phyloP scores from a whole-genome alignment of 2,329 filamentous ascomycete species.

The Cucurbitaria berberidis region DNA sequence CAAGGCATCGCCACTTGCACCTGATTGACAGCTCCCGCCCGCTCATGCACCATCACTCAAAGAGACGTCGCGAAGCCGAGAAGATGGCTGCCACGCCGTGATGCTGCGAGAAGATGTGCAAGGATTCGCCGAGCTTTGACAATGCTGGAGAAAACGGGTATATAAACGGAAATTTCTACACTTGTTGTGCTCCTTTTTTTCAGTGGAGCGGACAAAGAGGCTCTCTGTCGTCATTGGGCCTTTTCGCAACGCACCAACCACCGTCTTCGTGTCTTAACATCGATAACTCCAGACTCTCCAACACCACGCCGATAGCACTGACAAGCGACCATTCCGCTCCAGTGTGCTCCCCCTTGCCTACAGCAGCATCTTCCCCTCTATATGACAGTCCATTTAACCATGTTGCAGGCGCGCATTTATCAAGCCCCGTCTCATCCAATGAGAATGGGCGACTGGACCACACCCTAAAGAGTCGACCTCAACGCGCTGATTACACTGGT shows the following conservation, averaged over 20 bases:
- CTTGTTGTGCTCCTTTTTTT: too few species aligned
- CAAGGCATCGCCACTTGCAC: neutral
- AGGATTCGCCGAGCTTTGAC: conserved; percentile 20
- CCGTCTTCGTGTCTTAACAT: conserved; percentile 12
- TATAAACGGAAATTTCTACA: conserved; percentile 8
- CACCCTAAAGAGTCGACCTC: conserved; percentile 25
- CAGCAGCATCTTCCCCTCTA: conserved; percentile 31
- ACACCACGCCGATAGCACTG: conserved; percentile 27
- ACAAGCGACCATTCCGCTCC: conserved; percentile 29
- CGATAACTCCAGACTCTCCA: conserved; percentile 7
- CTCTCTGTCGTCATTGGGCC: conserved; percentile 21
- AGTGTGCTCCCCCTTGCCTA: conserved; percentile 38
- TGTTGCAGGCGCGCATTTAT: conserved; percentile 38
- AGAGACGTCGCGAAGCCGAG: neutral
- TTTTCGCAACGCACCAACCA: conserved; percentile 23
- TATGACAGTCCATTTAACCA: conserved; percentile 43
- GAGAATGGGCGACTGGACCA: conserved; percentile 34
- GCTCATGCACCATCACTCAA: conserved; percentile 1
- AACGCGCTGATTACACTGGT: conserved; percentile 26
- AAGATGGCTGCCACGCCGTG: conserved; percentile 17
- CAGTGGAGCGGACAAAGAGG: conserved; percentile 1
- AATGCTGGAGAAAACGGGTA: neutral
- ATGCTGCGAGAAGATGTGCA: conserved; percentile 20
- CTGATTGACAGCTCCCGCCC: neutral
- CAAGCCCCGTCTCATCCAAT: conserved; percentile 39